These are phyloP conservation scores for Cladosporium sp. DNA, from an alignment of 2,329 filamentous ascomycete species.

Conservation along the genomic window DNA sequence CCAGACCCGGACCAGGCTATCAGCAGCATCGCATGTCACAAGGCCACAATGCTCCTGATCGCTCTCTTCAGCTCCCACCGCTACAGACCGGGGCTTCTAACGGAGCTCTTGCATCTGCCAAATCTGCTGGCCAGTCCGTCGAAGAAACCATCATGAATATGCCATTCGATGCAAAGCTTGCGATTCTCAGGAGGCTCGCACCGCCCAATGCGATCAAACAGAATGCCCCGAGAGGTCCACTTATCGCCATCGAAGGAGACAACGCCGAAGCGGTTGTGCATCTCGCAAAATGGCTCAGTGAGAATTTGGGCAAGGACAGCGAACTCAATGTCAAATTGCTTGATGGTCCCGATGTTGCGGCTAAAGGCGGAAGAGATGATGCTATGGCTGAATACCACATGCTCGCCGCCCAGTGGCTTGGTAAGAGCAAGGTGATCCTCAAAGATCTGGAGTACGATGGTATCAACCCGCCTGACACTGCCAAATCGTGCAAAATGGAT, in stretches of 20 bases:
- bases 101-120: neutral
- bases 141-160: slow-evolving; percentile 68
- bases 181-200: slow-evolving; percentile 69
- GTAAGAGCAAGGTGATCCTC: slow-evolving; percentile 66
- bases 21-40: slow-evolving; percentile 30
- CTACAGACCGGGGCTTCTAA: slow-evolving; percentile 39
- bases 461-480: neutral
- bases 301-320: slow-evolving; percentile 47
- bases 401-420: slow-evolving; percentile 64
- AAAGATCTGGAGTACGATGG: slow-evolving; percentile 33
- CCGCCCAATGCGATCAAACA: slow-evolving; percentile 54
- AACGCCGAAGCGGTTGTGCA: slow-evolving; percentile 58
- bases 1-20: slow-evolving; percentile 40
- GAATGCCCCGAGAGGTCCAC: slow-evolving; percentile 56
- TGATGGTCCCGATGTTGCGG: slow-evolving; percentile 42
- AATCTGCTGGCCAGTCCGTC: slow-evolving; percentile 17
- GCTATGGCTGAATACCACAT: slow-evolving; percentile 51
- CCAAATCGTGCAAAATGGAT: slow-evolving; percentile 11
- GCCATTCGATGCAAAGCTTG: slow-evolving; percentile 69
- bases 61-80: slow-evolving; percentile 50
- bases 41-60: slow-evolving; percentile 36
- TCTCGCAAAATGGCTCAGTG: slow-evolving; percentile 61
- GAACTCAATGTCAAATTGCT: slow-evolving; percentile 48
- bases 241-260: slow-evolving; percentile 79
- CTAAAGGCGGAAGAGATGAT: slow-evolving; percentile 32